phyloP scores from a whole-genome alignment of 2,329 filamentous ascomycete species.

The Esteya vermicola region DNA sequence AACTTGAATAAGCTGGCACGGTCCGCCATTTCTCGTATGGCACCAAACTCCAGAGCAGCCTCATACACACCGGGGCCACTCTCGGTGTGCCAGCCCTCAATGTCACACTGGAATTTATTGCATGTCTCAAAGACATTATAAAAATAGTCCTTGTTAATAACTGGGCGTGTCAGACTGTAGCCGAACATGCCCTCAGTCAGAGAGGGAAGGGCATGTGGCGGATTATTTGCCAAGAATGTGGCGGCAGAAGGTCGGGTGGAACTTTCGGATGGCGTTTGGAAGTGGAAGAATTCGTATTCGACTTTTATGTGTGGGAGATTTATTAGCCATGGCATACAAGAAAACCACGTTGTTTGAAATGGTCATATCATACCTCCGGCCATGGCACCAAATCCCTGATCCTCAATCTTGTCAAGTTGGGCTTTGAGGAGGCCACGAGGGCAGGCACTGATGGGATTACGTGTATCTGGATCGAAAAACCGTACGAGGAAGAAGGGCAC shows the following conservation, averaged over 20 bases:
- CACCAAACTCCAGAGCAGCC: constrained; percentile 81
- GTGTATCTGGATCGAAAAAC: constrained; percentile 71
- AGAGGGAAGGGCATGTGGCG: constrained; percentile 57
- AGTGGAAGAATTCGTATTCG: constrained; percentile 93
- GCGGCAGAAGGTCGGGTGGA: constrained; percentile 45
- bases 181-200: constrained; percentile 93
- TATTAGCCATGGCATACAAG: neutral
- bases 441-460: constrained; percentile 58
- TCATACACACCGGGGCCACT: constrained; percentile 91
- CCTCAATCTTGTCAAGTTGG: constrained; percentile 51
- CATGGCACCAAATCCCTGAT: constrained; percentile 66
- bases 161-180: constrained; percentile 74
- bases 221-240: constrained; percentile 58
- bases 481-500: constrained; percentile 74
- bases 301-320: no score
- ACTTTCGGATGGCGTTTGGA: constrained; percentile 47
- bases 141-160: constrained; percentile 87
- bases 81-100: constrained; percentile 94
- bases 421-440: constrained; percentile 62
- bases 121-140: constrained; percentile 78
- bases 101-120: constrained; percentile 60
- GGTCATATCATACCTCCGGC: constrained; percentile 51
- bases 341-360: neutral
- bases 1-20: constrained; percentile 90
- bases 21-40: constrained; percentile 82